Evolutionary conservation across 805 yeast genomes (phyloP).

Genomic region (Candida cerambycidarum): DNA sequence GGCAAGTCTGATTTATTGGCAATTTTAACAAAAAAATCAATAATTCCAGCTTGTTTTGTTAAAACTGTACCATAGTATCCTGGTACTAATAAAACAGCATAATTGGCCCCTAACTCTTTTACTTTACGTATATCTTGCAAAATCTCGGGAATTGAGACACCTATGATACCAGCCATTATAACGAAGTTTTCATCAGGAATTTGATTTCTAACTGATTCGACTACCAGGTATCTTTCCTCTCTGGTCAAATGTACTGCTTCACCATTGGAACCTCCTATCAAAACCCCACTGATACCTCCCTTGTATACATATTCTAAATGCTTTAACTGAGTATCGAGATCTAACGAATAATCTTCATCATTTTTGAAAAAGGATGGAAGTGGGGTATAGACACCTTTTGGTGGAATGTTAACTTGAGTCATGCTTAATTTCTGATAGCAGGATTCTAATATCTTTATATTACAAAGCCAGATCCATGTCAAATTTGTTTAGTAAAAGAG

Average conservation of each 20-base stretch:
- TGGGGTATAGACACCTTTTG: conserved; percentile 50
- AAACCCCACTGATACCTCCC: conserved; percentile 49
- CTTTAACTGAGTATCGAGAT: conserved; percentile 39
- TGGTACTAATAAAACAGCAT: conserved; percentile 44
- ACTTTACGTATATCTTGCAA: conserved; percentile 36
- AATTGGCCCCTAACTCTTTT: conserved; percentile 38
- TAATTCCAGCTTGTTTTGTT: conserved; percentile 44
- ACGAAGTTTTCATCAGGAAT: conserved; percentile 36
- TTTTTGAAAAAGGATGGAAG: conserved; percentile 54
- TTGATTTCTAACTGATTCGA: conserved; percentile 30
- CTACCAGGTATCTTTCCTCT: conserved; percentile 39
- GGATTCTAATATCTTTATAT: too few relatives aligned
- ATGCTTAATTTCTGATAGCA: not conserved
- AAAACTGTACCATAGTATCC: conserved; percentile 49
- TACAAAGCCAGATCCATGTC: too few relatives aligned
- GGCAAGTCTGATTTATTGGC: conserved; percentile 47
- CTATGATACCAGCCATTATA: conserved; percentile 49
- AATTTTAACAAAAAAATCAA: conserved; percentile 42
- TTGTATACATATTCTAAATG: conserved; percentile 44
- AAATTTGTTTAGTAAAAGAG: too few relatives aligned
- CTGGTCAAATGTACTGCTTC: conserved; percentile 51
- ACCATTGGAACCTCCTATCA: conserved; percentile 55
- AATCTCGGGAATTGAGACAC: conserved; percentile 46
- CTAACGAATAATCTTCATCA: conserved; percentile 34
- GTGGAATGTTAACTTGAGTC: conserved; percentile 6